phyloP scores from a whole-genome alignment of 2,329 filamentous ascomycete genomes.

The Diaporthe sp. region DNA sequence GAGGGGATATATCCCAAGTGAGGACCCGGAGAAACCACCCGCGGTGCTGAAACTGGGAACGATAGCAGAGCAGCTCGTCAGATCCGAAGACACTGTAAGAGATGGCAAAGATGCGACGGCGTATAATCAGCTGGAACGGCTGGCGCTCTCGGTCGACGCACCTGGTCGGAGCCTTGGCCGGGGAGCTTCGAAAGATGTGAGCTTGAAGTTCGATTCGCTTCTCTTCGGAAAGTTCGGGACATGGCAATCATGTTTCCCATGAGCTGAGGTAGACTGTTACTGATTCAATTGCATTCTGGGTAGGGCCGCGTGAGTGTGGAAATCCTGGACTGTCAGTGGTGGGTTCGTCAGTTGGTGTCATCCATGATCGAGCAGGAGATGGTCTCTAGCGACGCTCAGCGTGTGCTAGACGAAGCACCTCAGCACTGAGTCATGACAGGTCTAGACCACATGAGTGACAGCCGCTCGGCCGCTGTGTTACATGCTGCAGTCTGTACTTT shows the following conservation, averaged over 20 bases:
- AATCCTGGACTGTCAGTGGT: conserved; percentile 34
- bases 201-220: background rate
- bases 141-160: conserved; percentile 19
- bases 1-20: conserved; percentile 26
- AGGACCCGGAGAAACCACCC: conserved; percentile 29
- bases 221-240: background rate
- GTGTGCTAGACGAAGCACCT: conserved; percentile 23
- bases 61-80: background rate
- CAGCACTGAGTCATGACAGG: conserved; percentile 19
- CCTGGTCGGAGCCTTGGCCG: conserved; percentile 32
- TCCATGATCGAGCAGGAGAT: conserved; percentile 25
- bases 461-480: background rate
- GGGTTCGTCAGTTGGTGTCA: conserved; percentile 27
- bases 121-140: conserved; percentile 23
- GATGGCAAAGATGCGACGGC: background rate
- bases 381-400: conserved; percentile 5
- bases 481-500: background rate
- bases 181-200: conserved; percentile 16
- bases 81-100: background rate
- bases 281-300: background rate
- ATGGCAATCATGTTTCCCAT: rapidly evolving
- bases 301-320: conserved; percentile 28
- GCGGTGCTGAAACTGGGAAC: background rate
- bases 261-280: background rate
- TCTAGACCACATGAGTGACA: background rate